phyloP scores from a whole-genome alignment of 2,329 filamentous ascomycete species.

The Phoma herbarum region DNA sequence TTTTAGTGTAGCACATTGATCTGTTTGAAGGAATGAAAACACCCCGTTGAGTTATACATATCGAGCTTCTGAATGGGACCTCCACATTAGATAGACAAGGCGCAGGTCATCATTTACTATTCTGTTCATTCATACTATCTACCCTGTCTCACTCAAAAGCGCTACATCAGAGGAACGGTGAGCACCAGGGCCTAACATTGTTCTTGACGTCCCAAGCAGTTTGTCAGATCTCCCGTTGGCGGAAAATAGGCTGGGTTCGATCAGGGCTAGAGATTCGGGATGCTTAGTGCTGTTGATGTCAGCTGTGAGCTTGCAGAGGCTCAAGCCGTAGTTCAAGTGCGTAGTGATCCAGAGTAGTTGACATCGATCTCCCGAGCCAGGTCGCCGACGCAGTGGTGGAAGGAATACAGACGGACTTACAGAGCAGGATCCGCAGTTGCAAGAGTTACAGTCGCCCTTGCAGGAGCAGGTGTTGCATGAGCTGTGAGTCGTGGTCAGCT shows the following conservation, averaged over 20 bases:
- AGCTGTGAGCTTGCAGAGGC: no score
- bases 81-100: background rate
- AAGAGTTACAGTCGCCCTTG: constrained; percentile 44
- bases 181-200: constrained; percentile 1
- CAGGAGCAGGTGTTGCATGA: constrained; percentile 43
- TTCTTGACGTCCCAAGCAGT: constrained; percentile 14
- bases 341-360: no score
- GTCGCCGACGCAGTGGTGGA: background rate
- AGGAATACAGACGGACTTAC: constrained; percentile 13
- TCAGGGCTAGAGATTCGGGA: background rate
- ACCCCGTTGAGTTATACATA: background rate
- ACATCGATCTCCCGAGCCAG: no score
- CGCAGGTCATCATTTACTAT: background rate
- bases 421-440: constrained; percentile 43
- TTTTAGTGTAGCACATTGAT: no score
- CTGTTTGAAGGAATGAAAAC: no score
- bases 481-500: constrained; percentile 23
- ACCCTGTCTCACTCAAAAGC: background rate
- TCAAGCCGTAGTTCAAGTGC: no score
- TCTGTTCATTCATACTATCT: constrained; percentile 5
- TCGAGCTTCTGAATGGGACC: background rate
- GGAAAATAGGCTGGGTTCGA: background rate
- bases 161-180: constrained; percentile 1
- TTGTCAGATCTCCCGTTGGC: constrained; percentile 8
- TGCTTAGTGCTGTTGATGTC: constrained; percentile 22